These are phyloP conservation scores for Magnolia officinalis DNA, from an alignment of 164 flowering plant species.

Conservation along the genomic window DNA sequence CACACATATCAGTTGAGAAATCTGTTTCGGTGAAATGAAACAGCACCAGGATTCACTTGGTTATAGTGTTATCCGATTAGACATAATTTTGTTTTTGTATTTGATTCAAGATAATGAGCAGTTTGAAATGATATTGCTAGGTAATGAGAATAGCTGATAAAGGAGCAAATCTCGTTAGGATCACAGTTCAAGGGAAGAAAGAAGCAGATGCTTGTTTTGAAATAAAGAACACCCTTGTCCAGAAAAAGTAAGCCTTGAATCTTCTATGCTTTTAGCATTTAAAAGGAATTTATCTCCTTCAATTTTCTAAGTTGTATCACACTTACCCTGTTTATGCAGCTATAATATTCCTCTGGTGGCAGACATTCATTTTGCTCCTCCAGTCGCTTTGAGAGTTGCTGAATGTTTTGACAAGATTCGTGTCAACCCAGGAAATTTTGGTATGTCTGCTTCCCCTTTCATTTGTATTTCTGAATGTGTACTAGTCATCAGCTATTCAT, in stretches of 20 bases:
- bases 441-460: constrained; percentile 28
- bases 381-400: constrained; percentile 89
- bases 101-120: background rate
- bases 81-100: background rate
- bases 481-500: background rate
- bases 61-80: background rate
- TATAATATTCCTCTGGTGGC: constrained; percentile 95
- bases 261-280: background rate
- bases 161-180: constrained; percentile 94
- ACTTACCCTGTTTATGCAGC: constrained; percentile 41
- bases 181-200: constrained; percentile 95
- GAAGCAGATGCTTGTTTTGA: constrained; percentile 98
- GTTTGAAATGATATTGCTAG: constrained; percentile 28
- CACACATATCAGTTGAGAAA: background rate
- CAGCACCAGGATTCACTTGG: background rate
- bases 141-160: constrained; percentile 94
- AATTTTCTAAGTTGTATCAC: background rate
- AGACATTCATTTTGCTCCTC: constrained; percentile 96
- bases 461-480: background rate
- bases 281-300: background rate
- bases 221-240: constrained; percentile 83
- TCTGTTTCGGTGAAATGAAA: background rate
- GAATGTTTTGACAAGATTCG: constrained; percentile 98
- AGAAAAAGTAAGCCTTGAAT: constrained; percentile 65
- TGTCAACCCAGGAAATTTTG: constrained; percentile 97